Conservation (phyloP, 2,329 filamentous ascomycete species). For the Celoporthe dispersa region DNA sequence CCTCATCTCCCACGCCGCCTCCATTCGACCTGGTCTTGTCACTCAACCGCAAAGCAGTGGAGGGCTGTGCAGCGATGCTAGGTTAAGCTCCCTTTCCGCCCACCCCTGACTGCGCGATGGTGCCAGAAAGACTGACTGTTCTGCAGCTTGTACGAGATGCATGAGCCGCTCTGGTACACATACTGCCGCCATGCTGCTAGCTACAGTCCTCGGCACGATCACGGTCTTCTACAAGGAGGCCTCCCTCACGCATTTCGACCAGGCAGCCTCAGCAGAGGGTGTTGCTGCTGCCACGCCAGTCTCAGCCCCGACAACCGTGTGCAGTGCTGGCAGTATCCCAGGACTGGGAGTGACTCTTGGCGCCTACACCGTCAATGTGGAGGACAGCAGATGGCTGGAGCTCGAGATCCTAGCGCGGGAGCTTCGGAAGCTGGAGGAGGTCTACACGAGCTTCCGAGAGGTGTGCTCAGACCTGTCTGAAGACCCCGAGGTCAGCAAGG, state of each 20-base stretch:
- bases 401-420: constrained; percentile 54
- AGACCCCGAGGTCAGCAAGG: constrained; percentile 48
- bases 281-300: constrained; percentile 21
- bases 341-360: constrained; percentile 48
- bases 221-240: constrained; percentile 51
- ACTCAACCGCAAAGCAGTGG: constrained; percentile 53
- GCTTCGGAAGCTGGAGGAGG: constrained; percentile 51
- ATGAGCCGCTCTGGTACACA: constrained; percentile 49
- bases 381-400: constrained; percentile 52
- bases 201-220: constrained; percentile 53
- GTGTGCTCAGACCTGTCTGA: constrained; percentile 46
- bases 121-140: background rate
- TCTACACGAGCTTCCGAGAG: constrained; percentile 50
- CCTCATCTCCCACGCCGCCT: constrained; percentile 43
- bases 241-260: constrained; percentile 45
- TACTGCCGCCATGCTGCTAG: constrained; percentile 54
- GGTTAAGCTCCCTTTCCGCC: constrained; percentile 18
- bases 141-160: constrained; percentile 45
- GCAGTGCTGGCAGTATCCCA: constrained; percentile 16
- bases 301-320: background rate
- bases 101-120: background rate
- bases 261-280: constrained; percentile 31
- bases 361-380: constrained; percentile 49
- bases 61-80: constrained; percentile 53
- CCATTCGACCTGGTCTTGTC: constrained; percentile 51